These are phyloP conservation scores for Lipomyces sp. DNA, from an alignment of 805 yeast genomes.

Conservation along the genomic window DNA sequence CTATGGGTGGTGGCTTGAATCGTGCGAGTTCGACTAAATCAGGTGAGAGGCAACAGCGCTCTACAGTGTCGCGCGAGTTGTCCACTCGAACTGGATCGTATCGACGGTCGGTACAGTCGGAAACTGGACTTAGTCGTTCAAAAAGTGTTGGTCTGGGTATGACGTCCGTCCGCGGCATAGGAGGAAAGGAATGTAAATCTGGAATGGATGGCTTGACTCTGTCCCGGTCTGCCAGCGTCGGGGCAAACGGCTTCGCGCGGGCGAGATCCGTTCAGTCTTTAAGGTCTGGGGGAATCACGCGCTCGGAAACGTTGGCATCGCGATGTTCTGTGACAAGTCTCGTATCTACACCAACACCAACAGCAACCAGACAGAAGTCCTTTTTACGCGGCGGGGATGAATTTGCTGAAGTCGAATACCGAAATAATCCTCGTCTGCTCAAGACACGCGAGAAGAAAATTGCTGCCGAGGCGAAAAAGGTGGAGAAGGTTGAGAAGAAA, in stretches of 20 bases:
- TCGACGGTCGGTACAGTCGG: background rate
- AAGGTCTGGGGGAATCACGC: background rate
- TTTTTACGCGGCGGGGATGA: conserved; percentile 15
- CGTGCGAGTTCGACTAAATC: background rate
- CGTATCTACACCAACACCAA: background rate
- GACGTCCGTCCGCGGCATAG: background rate
- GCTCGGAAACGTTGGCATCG: background rate
- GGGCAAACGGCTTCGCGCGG: background rate
- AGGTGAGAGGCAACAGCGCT: background rate
- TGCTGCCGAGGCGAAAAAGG: conserved; percentile 3
- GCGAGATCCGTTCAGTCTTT: conserved; percentile 1
- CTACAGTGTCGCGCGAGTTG: background rate
- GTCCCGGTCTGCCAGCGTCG: background rate
- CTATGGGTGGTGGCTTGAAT: background rate
- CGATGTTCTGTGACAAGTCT: background rate
- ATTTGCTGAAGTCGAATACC: conserved; percentile 1
- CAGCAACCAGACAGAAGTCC: background rate
- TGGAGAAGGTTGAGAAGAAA: background rate
- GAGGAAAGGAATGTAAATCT: background rate
- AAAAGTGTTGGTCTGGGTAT: background rate
- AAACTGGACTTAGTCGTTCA: background rate
- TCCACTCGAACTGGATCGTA: background rate
- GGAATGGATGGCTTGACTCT: background rate
- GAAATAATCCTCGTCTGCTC: conserved; percentile 3
- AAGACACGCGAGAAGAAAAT: background rate